Conservation (phyloP, 2,329 filamentous ascomycete species). For the Clarireedia monteithiana region DNA sequence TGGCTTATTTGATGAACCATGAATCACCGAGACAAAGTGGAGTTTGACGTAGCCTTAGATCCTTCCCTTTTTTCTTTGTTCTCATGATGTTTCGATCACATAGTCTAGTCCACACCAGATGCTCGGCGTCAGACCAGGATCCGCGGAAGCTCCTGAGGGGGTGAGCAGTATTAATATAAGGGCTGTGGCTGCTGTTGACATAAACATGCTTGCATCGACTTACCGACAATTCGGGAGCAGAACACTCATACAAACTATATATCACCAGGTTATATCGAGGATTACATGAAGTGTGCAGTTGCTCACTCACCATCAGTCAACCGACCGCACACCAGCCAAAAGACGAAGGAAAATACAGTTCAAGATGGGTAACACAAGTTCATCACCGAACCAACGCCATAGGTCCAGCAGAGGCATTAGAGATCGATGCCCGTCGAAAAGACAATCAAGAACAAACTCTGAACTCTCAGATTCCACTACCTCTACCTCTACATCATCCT, state of each 20-base stretch:
- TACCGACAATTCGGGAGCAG: not conserved
- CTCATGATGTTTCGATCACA: not conserved
- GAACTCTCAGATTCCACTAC: not conserved
- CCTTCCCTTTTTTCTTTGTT: not conserved
- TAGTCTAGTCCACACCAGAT: not conserved
- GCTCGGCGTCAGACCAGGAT: not conserved
- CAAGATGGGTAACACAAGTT: constrained; percentile 4
- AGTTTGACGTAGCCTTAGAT: not conserved
- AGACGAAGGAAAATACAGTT: not conserved
- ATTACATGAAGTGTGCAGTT: not conserved
- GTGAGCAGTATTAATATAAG: not conserved
- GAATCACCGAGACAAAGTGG: not conserved
- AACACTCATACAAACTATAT: not conserved
- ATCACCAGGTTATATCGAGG: not conserved
- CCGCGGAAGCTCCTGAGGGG: not conserved
- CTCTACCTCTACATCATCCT: not conserved
- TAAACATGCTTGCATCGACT: too few species aligned
- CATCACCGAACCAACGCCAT: not conserved
- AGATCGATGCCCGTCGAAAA: not conserved
- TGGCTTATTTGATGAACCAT: not conserved
- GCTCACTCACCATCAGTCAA: not conserved
- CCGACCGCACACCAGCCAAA: not conserved
- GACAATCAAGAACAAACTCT: constrained; percentile 2
- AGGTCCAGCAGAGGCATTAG: not conserved
- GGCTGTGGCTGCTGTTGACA: not conserved